These are phyloP conservation scores for Rhizopogon salebrosus DNA, from an alignment of 768 basidiomycete genomes.

Conservation along the genomic window DNA sequence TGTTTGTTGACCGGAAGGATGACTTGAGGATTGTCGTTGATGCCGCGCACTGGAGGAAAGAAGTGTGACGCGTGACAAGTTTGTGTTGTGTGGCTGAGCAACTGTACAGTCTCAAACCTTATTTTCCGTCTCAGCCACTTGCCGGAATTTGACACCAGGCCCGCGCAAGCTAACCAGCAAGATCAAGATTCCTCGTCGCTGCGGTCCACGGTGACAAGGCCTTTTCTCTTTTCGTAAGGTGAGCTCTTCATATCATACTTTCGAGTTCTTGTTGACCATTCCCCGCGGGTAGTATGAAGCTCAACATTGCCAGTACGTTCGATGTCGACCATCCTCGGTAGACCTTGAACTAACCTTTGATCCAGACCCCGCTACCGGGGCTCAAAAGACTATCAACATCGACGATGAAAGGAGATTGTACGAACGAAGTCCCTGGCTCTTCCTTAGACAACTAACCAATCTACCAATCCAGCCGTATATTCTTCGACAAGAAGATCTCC, in stretches of 20 bases:
- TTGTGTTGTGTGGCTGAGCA: conserved; percentile 34
- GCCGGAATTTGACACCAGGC: conserved; percentile 21
- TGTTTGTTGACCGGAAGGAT: conserved; percentile 22
- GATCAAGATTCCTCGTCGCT: conserved; percentile 34
- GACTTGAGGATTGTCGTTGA: conserved; percentile 41
- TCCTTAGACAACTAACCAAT: not conserved
- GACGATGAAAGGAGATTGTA: conserved; percentile 88
- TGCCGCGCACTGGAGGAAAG: conserved; percentile 21
- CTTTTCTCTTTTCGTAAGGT: conserved; percentile 25
- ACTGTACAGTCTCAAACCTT: conserved; percentile 65
- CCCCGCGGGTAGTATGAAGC: conserved; percentile 67
- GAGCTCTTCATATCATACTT: conserved; percentile 2
- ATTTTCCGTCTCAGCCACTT: conserved; percentile 32
- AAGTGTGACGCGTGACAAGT: conserved; percentile 25
- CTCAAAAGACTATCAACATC: conserved; percentile 93
- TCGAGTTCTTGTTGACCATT: not conserved
- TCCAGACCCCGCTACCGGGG: conserved; percentile 91
- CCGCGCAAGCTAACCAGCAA: conserved; percentile 15
- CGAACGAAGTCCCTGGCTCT: conserved; percentile 23
- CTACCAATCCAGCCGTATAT: conserved; percentile 65
- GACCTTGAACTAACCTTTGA: conserved; percentile 11
- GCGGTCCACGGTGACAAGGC: conserved; percentile 40
- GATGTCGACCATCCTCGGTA: conserved; percentile 8
- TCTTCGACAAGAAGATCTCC: conserved; percentile 95
- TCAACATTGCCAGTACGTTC: conserved; percentile 91